Evolutionary conservation across 768 basidiomycete species (phyloP), one percentile per base, ranked within the genome.

Genomic region (Gloeostereum incarnatum): DNA sequence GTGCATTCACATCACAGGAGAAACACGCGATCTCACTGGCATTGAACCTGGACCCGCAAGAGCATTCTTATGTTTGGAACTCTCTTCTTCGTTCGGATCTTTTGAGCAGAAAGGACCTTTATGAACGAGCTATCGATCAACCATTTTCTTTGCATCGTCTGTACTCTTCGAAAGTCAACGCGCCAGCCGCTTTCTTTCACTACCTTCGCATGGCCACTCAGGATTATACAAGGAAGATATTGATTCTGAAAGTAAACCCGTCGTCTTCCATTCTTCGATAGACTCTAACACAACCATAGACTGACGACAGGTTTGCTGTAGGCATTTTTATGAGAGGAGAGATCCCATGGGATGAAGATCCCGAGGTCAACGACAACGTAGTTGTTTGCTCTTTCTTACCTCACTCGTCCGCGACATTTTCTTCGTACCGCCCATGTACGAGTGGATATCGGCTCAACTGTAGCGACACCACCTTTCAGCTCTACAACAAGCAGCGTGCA

Each of bases 361-460:
- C 72, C 0, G 68, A 74, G 35, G 68, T 79, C 13, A 63, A 67
- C 31, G 59, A 76, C 16, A 75, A 77, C 32, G 68, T 81, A 6
- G 72, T 77, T 5, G 74, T 78, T 6, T 75, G 73, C 45, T 70
- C 77, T 1, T 81, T 81, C 52, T 64, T 78, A 66, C 67, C 74
- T 2, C 56, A 66, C 23, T 67, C 73, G 2, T 66, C 71, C 0
- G 59, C 65, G 2, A 54, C 61, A 9, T 59, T 70, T 36, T 66
- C 75, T 3, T 65, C 62, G 1, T 73, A 71, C 43, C 61, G 62
- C 13, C 67, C 69, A 18, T 76, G 75, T 39, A 62, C 68, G 0
- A 49, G 51, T 3, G 78, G 76, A 4, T 78, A 76, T 49, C 60
- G 68, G 22, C 52, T 82, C 19, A 71, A 75, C 42, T 74, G 71